phyloP scores from a whole-genome alignment of 1,284 basidiomycete species.

The Trametes pubescens region DNA sequence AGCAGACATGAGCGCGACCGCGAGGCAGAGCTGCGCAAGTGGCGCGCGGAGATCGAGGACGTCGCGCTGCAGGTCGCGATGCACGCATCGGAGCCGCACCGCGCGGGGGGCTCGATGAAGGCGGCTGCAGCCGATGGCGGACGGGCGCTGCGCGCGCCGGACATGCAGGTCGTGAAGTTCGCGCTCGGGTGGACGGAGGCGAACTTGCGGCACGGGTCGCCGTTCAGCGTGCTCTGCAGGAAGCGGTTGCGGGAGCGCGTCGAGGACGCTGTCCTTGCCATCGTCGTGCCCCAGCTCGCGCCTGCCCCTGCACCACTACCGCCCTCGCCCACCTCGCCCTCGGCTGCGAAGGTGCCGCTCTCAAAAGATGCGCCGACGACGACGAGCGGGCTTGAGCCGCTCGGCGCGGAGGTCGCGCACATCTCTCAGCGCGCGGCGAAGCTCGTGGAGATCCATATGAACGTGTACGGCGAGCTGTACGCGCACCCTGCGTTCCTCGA shows the following conservation, averaged over 20 bases:
- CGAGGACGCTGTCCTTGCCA: conserved; percentile 62
- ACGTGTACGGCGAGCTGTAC: conserved; percentile 77
- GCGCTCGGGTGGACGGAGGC: conserved; percentile 71
- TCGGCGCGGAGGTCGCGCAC: conserved; percentile 71
- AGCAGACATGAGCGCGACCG: conserved; percentile 29
- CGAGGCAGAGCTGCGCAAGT: conserved; percentile 46
- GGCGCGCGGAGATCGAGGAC: conserved; percentile 49
- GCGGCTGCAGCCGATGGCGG: conserved; percentile 7
- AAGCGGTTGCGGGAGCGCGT: conserved; percentile 70
- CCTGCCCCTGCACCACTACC: background rate
- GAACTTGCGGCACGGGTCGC: conserved; percentile 63
- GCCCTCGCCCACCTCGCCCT: background rate
- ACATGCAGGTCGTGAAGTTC: conserved; percentile 59
- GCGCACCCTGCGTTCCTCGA: conserved; percentile 66
- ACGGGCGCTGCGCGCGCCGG: conserved; percentile 49
- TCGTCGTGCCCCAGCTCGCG: conserved; percentile 50
- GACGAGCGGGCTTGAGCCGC: conserved; percentile 71
- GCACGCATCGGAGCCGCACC: conserved; percentile 42
- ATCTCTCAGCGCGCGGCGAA: conserved; percentile 75
- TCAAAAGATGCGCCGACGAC: conserved; percentile 33
- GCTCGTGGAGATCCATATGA: conserved; percentile 75
- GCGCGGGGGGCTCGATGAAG: too few species aligned
- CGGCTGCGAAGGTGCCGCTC: background rate
- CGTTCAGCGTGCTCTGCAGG: conserved; percentile 66
- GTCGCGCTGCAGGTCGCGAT: conserved; percentile 47